Evolutionary conservation across 306 rosid species (phyloP).

Genomic region (Hylodesmum podocarpum): DNA sequence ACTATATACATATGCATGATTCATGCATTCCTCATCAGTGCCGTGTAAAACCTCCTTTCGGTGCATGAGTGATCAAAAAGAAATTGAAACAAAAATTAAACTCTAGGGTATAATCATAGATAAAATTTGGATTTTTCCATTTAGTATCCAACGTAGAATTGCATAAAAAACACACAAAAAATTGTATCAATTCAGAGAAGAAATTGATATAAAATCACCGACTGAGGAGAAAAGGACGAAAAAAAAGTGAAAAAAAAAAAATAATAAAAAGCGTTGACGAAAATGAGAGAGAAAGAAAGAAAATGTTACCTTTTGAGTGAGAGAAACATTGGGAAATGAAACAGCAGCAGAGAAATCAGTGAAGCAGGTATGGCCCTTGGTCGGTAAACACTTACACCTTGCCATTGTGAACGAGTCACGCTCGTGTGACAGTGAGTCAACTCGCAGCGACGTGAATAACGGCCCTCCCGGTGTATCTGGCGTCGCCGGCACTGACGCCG

Average conservation of each 20-base stretch:
- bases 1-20: too few species aligned
- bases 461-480: constrained; percentile 71
- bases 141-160: too few species aligned
- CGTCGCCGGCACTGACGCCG: constrained; percentile 68
- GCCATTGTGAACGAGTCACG: constrained; percentile 65
- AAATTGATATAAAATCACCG: too few species aligned
- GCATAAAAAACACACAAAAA: too few species aligned
- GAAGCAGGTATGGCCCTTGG: constrained; percentile 57
- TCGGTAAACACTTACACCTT: constrained; percentile 73
- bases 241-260: neutral
- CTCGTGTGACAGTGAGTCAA: constrained; percentile 73
- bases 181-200: too few species aligned
- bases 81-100: too few species aligned
- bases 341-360: constrained; percentile 48
- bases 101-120: too few species aligned
- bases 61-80: too few species aligned
- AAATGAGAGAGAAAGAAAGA: neutral
- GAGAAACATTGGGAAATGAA: constrained; percentile 60
- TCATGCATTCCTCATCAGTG: neutral
- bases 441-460: constrained; percentile 57
- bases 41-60: too few species aligned
- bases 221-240: too few species aligned
- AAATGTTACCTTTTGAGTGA: constrained; percentile 72
- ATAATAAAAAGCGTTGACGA: constrained; percentile 23
- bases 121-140: too few species aligned